phyloP scores from a whole-genome alignment of 176 grass and related monocot species.

The Poa annua region DNA sequence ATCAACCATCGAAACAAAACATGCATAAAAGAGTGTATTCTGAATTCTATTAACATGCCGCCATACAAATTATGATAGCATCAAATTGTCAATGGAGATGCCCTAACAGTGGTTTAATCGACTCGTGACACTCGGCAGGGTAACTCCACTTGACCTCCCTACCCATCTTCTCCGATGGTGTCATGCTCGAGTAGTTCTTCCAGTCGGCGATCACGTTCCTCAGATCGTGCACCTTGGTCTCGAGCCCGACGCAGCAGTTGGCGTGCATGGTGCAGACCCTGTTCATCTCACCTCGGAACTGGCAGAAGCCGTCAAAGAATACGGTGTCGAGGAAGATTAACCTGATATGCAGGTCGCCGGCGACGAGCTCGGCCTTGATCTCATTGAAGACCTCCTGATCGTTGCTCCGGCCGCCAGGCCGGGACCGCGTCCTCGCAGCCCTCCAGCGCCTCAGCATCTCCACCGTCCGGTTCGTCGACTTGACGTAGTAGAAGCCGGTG shows the following conservation, averaged over 20 bases:
- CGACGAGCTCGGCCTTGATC: slow-evolving; percentile 5
- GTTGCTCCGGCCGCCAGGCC: not conserved
- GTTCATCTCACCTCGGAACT: slow-evolving; percentile 22
- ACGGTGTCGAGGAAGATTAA: not conserved
- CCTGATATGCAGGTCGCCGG: not conserved
- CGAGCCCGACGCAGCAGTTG: slow-evolving; percentile 58
- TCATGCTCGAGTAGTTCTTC: slow-evolving; percentile 48
- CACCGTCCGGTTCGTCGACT: slow-evolving; percentile 43
- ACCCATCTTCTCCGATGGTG: not conserved
- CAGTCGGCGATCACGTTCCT: slow-evolving; percentile 37
- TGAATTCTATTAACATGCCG: no score
- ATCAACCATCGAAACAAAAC: no score
- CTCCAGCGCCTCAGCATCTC: slow-evolving; percentile 49
- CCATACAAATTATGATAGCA: no score
- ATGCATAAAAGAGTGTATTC: no score
- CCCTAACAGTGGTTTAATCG: no score
- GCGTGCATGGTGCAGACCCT: slow-evolving; percentile 63
- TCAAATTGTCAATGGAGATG: no score
- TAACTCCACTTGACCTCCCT: no score
- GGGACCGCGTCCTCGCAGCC: slow-evolving; percentile 36
- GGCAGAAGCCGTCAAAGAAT: slow-evolving; percentile 15
- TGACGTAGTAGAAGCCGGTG: slow-evolving; percentile 58
- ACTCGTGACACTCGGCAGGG: no score
- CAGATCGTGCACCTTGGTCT: slow-evolving; percentile 55
- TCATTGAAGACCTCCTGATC: slow-evolving; percentile 55